Base-by-base conservation (phyloP, 768 basidiomycete species). In the Suillus luteus region DNA sequence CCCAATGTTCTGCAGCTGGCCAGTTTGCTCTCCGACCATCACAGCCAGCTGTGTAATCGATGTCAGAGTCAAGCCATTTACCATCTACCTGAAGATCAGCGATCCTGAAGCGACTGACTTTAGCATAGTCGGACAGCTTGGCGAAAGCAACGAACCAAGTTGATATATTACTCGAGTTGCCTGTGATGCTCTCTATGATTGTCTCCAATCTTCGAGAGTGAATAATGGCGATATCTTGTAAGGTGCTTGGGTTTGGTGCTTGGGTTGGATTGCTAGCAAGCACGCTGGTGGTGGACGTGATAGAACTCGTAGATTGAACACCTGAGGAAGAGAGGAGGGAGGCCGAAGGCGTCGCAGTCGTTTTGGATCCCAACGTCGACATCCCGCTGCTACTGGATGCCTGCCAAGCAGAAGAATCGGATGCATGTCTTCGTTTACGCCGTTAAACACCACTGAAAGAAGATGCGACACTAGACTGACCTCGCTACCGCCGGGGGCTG, bases 31-130 rank as follows among this genome's bases (percentile, higher is more conserved):
- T 79, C 61, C 81, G 81, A 7, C 86, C 89, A 48, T 72, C 70
- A 65, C 89, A 90, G 8, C 89, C 89, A 24, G 85, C 79, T 0
- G 85, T 81, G 67, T 89, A 89, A 68, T 90, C 81, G 19, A 91
- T 78, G 51, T 81, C 77, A 3, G 76, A 71, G 67, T 84, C 83
- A 1, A 84, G 83, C 86, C 86, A 87, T 71, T 82, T 82, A 7
- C 83, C 84, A 69, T 77, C 73, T 12, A 76, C n/a, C 17, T 79
- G 79, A 19, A 86, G 80, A 40, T 82, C 80, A 38, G 77, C 71
- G 31, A 85, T 63, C 83, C 85, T 86, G 60, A 3, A 58, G 27
- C 2, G 9, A 27, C 55, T 35, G 24, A 11, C n/a, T 35, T 64
- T 37, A 44, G 7, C 19, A 37, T 17, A 3, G 10, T 49, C 3